Percentiles rank a stretch among this genome's conserved stretches.
Evolutionary conservation across 257 asterid genomes (phyloP).

Genomic region (Fraxinus americana): DNA sequence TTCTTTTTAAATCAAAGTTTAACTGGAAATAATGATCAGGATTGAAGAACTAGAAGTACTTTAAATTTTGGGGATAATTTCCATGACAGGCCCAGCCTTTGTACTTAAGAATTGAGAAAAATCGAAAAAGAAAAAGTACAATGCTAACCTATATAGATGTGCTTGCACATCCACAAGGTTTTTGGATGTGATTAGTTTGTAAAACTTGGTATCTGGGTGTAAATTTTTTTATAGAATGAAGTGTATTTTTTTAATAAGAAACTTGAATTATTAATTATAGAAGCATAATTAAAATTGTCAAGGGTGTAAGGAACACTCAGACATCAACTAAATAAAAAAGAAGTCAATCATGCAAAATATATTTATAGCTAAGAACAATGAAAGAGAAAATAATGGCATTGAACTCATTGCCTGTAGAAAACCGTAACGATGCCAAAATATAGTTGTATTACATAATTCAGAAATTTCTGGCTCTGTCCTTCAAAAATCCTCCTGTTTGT

Average conservation of each 20-base stretch:
- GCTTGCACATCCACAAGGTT: background rate
- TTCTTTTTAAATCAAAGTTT: background rate
- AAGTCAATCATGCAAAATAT: background rate
- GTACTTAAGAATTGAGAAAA: background rate
- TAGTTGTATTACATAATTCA: background rate
- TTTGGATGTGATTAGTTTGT: background rate
- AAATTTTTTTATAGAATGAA: background rate
- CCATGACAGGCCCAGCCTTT: background rate
- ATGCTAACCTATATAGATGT: background rate
- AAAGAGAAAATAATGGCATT: background rate
- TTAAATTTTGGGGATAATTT: background rate
- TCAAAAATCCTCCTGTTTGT: no score
- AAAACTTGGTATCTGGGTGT: background rate
- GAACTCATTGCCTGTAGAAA: background rate
- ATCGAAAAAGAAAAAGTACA: background rate
- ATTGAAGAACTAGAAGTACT: slow-evolving; percentile 10
- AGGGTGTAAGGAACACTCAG: background rate
- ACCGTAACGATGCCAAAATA: background rate
- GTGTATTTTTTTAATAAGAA: background rate
- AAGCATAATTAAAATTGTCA: background rate
- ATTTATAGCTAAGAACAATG: background rate
- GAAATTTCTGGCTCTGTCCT: background rate
- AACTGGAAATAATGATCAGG: background rate
- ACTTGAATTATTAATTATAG: background rate
- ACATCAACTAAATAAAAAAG: background rate